Conservation (phyloP, 2,329 filamentous ascomycete species). For the Leptographium flavum region DNA sequence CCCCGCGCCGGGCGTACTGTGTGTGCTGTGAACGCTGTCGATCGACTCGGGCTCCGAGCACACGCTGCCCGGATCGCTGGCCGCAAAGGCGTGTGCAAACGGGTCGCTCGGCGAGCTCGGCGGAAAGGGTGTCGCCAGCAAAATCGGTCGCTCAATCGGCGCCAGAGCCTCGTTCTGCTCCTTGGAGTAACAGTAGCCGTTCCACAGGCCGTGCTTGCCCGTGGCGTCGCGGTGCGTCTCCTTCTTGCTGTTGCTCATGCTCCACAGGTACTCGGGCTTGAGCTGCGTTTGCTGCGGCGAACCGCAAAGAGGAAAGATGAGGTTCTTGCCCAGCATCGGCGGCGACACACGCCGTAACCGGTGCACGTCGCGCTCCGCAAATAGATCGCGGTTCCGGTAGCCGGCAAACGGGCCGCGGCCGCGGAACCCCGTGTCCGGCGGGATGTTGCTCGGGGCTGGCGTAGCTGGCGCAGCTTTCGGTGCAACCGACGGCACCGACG, state of each 20-base stretch:
- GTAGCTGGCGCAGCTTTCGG: constrained; percentile 13
- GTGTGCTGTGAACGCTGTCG: background rate
- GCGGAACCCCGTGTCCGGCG: constrained; percentile 27
- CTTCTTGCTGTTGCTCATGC: constrained; percentile 29
- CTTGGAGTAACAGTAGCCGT: constrained; percentile 47
- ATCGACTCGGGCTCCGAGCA: constrained; percentile 24
- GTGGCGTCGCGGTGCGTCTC: constrained; percentile 39
- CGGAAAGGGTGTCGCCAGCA: constrained; percentile 36
- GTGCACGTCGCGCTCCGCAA: constrained; percentile 28
- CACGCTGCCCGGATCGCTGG: constrained; percentile 15
- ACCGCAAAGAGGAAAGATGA: constrained; percentile 65
- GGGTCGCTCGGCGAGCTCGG: constrained; percentile 27
- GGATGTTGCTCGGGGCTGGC: constrained; percentile 15
- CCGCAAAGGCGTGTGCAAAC: constrained; percentile 24
- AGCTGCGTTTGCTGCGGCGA: constrained; percentile 78
- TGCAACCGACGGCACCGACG: constrained; percentile 13
- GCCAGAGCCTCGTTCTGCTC: constrained; percentile 23
- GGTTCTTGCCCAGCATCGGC: constrained; percentile 75
- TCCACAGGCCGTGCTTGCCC: constrained; percentile 58
- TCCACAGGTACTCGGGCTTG: constrained; percentile 56
- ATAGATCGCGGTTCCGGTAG: constrained; percentile 31
- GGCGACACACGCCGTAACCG: constrained; percentile 45
- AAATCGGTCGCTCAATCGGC: constrained; percentile 29
- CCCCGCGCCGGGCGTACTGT: background rate
- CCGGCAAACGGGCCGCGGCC: constrained; percentile 28